Evolutionary conservation across 1,284 basidiomycete species (phyloP), one percentile per base, ranked within the genome.

Genomic region (Trichosporon inkin): DNA sequence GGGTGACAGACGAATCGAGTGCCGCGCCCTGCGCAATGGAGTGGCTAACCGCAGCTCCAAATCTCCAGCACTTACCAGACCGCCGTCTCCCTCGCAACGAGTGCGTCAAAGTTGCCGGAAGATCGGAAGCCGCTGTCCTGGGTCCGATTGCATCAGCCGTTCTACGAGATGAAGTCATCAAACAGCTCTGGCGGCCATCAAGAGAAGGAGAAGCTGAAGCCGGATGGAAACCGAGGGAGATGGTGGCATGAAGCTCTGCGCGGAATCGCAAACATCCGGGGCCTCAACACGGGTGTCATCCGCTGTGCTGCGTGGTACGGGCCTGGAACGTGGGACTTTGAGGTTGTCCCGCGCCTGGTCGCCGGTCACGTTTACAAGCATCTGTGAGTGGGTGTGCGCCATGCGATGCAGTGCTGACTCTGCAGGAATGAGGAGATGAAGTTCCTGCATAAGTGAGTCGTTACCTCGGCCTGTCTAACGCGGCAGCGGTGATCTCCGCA

Each of bases 201-300:
- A 52, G 91, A 92, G 79, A 52, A 53, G 11, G 86, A 88, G 61
- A 86, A 88, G 62, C 78, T 87, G 37, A 87, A 87, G 70, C 90
- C 91, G 0, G 80, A 84, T 53, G 87, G 86, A 34, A 82, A 85
- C 5, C 79, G 87, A 57, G 90, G 91, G 11, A 84, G 82, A 20
- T 94, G 91, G 91, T 93, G 91, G 90, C 90, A 93, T 70, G 91
- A 93, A 80, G 85, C 87, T 1, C 78, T 90, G 40, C 83, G 91
- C 35, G 85, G 85, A 67, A 73, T 93, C 62, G 89, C 86, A 38
- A 83, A 84, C n/a, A 86, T 92, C 47, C 79, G 84, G 63, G 83
- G 89, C 55, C 81, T 93, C 56, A 92, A 92, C 73, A 83, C 92
- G 19, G 89, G 90, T 55, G 84, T 91, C 57, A 72, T 94, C 49